These are phyloP conservation scores for Ascoidea rubescens DNA, from an alignment of 805 yeast species.

Conservation along the genomic window DNA sequence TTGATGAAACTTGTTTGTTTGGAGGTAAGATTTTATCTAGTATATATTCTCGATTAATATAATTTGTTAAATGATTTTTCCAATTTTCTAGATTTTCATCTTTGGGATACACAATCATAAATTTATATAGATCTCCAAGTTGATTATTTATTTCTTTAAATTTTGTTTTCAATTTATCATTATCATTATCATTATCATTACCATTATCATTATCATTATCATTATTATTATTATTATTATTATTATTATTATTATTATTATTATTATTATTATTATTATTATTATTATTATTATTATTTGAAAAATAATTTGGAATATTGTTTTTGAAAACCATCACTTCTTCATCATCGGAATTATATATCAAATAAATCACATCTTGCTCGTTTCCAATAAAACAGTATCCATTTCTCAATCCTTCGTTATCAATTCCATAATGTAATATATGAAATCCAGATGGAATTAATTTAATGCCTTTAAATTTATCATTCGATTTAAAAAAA, in stretches of 20 bases:
- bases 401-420: too few relatives aligned
- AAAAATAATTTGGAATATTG: background rate
- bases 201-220: conserved; percentile 1
- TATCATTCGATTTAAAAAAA: conserved; percentile 27
- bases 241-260: background rate
- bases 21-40: background rate
- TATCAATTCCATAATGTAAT: conserved; percentile 27
- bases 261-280: background rate
- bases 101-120: background rate
- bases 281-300: too few relatives aligned
- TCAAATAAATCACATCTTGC: too few relatives aligned
- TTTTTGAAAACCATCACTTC: too few relatives aligned
- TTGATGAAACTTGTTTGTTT: background rate
- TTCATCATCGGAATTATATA: too few relatives aligned
- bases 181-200: background rate
- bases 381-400: too few relatives aligned
- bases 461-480: conserved; percentile 35
- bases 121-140: background rate
- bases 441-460: conserved; percentile 39
- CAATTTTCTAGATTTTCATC: background rate
- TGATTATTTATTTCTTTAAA: background rate
- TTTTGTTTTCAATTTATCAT: background rate
- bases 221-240: background rate
- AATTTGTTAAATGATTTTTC: background rate
- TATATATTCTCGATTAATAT: background rate